These are phyloP conservation scores for Volvariella volvacea DNA, from an alignment of 1,284 basidiomycete species.

Conservation along the genomic window DNA sequence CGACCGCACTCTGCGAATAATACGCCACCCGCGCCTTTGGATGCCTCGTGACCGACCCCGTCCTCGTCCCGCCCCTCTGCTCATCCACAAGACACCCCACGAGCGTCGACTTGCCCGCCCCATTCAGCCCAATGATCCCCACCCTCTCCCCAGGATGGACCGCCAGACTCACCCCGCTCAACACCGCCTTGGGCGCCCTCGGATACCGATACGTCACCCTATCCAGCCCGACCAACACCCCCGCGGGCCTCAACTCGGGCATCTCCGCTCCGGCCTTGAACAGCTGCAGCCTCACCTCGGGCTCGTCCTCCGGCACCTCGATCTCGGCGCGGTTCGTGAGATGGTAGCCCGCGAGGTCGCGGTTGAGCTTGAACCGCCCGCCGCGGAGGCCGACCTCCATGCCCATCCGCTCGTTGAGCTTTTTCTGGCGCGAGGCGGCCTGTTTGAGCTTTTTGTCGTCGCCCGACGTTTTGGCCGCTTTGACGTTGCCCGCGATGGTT, in stretches of 20 bases:
- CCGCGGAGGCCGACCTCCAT: not conserved
- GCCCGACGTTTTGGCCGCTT: slow-evolving; percentile 48
- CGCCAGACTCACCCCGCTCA: slow-evolving; percentile 52
- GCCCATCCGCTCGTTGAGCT: not conserved
- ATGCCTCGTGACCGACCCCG: slow-evolving; percentile 53
- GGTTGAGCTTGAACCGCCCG: slow-evolving; percentile 57
- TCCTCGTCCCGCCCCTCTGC: slow-evolving; percentile 13
- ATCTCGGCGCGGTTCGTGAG: not conserved
- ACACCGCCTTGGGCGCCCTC: slow-evolving; percentile 24
- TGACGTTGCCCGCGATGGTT: slow-evolving; percentile 33
- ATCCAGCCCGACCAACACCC: slow-evolving; percentile 46
- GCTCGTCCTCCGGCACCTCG: slow-evolving; percentile 23
- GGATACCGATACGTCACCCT: slow-evolving; percentile 33
- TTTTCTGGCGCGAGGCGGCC: slow-evolving; percentile 43
- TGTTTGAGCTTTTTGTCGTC: slow-evolving; percentile 57
- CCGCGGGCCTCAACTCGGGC: slow-evolving; percentile 41
- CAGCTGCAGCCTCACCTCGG: slow-evolving; percentile 38
- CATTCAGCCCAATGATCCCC: slow-evolving; percentile 49
- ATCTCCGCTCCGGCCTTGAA: slow-evolving; percentile 35
- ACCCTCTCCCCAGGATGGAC: slow-evolving; percentile 50
- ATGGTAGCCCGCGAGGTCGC: slow-evolving; percentile 47
- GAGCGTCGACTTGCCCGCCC: slow-evolving; percentile 54
- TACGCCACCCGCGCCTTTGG: slow-evolving; percentile 50
- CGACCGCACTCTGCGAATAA: slow-evolving; percentile 52
- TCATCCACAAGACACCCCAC: slow-evolving; percentile 50